Base-by-base conservation (phyloP, 2,329 filamentous ascomycete species). In the Pseudocercospora musae region DNA sequence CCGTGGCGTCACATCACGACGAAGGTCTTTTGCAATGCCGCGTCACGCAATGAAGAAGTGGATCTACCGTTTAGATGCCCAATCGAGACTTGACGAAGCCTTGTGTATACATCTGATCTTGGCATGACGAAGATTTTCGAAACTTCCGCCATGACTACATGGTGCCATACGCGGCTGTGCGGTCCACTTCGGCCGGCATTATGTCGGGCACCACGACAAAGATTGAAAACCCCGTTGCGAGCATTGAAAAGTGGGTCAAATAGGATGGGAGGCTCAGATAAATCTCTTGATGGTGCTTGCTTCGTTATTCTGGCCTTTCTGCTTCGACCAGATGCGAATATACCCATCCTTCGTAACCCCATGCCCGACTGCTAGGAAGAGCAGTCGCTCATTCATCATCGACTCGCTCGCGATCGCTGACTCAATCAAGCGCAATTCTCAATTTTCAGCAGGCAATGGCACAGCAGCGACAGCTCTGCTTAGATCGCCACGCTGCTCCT, bases 371-470 rank as follows among this genome's bases (percentile, higher is more conserved):
- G 37, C 2, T 9, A 4, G 4, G 4, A 40, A 40, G 15, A n/a
- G 15, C 37, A 40, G 13, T 40, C 37, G 37, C 13, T 40, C 37
- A 18, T 40, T n/a, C n/a, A n/a, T n/a, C 5, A 48, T 48, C 2
- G 23, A 2, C 5, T 50, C 48, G 2, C 21, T 27, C n/a, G n/a
- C n/a, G n/a, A n/a, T n/a, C 48, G n/a, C 15, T n/a, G 48, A 23
- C 48, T 25, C 15, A 9, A n/a, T 29, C 48, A 29, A 27, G 21
- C 21, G 13, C 48, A 27, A n/a, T 1, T 20, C 10, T 25, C 25
- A 52, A 7, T 37, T 33, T 11, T 77, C 78, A 4, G 29, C 57
- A 4, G 58, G 53, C 58, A 63, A 50, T n/a, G 25, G 46, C 10
- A 61, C 58, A 5, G 27, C 53, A 29, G 31, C 52, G 4, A 63